Conservation (phyloP, 2,329 filamentous ascomycete species). For the Aspergillus brasiliensis region DNA sequence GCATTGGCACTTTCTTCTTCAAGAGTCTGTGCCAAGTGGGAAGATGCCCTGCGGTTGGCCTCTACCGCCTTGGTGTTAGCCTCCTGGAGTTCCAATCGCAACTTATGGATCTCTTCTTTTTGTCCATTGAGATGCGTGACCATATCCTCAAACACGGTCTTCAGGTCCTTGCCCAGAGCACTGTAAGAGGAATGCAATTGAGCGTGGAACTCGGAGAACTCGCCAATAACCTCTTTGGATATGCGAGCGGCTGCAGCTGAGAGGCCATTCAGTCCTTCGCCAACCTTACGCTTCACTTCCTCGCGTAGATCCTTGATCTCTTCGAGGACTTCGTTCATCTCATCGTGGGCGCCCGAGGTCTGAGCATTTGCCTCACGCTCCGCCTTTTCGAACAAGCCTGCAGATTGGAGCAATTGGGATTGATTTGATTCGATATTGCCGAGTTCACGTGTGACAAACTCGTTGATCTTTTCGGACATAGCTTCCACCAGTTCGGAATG, state of each 20-base stretch:
- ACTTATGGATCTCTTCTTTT: conserved; percentile 70
- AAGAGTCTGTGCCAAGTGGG: conserved; percentile 67
- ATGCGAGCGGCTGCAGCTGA: conserved; percentile 85
- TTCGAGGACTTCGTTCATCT: conserved; percentile 88
- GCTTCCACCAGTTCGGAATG: conserved; percentile 71
- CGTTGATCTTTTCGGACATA: conserved; percentile 71
- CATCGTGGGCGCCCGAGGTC: conserved; percentile 64
- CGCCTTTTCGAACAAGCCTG: conserved; percentile 67
- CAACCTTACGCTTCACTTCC: conserved; percentile 82
- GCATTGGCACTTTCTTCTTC: conserved; percentile 75
- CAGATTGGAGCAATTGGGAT: conserved; percentile 68
- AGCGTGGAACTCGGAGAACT: conserved; percentile 80
- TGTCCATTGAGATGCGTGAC: conserved; percentile 74
- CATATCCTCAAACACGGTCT: conserved; percentile 78
- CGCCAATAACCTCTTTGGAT: conserved; percentile 82
- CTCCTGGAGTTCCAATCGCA: conserved; percentile 70
- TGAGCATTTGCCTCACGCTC: conserved; percentile 64
- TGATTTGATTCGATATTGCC: conserved; percentile 71
- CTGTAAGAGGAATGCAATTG: conserved; percentile 83
- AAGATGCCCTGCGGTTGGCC: conserved; percentile 68
- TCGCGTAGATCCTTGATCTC: conserved; percentile 90
- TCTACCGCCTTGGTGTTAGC: conserved; percentile 70
- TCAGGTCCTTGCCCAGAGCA: conserved; percentile 81
- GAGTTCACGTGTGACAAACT: conserved; percentile 75
- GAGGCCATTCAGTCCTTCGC: conserved; percentile 79